A percentile compares a stretch with the other conserved stretches of the same genome.
Conservation (phyloP, 768 basidiomycete genomes). For the Leccinellum rugosiceps region DNA sequence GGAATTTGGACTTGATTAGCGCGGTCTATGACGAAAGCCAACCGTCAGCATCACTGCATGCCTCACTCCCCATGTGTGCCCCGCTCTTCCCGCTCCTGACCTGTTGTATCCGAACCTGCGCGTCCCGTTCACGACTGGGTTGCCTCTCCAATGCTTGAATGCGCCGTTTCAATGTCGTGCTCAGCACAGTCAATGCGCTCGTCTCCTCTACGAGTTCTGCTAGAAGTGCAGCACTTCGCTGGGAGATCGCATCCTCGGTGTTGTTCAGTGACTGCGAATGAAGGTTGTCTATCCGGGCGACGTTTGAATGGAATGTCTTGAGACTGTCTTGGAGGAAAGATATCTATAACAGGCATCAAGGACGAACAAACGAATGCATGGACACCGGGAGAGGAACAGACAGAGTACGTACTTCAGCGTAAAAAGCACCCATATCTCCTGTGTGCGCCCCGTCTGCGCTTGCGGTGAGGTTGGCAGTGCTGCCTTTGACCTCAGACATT, state of each 20-base stretch:
- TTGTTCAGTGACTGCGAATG: slow-evolving; percentile 77
- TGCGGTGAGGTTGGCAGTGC: slow-evolving; percentile 27
- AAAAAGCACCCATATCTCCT: slow-evolving; percentile 67
- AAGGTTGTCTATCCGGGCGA: slow-evolving; percentile 63
- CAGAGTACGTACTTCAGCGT: slow-evolving; percentile 57
- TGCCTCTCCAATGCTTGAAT: slow-evolving; percentile 70
- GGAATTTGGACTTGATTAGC: slow-evolving; percentile 69
- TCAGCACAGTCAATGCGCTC: slow-evolving; percentile 46
- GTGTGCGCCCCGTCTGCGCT: slow-evolving; percentile 45
- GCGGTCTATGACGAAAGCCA: slow-evolving; percentile 41
- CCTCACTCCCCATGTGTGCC: not conserved
- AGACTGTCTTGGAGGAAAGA: slow-evolving; percentile 70
- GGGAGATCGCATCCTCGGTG: slow-evolving; percentile 64
- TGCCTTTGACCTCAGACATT: slow-evolving; percentile 53
- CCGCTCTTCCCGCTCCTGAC: slow-evolving; percentile 32
- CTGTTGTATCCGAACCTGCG: slow-evolving; percentile 75
- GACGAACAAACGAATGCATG: not conserved
- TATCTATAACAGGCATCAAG: slow-evolving; percentile 44
- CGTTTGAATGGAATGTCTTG: slow-evolving; percentile 64
- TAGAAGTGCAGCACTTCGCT: slow-evolving; percentile 58
- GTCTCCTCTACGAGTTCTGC: slow-evolving; percentile 72
- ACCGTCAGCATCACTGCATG: slow-evolving; percentile 12
- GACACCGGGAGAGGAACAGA: not conserved
- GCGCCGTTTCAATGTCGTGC: slow-evolving; percentile 63
- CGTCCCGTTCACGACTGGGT: slow-evolving; percentile 60